Percentiles rank a stretch among this genome's conserved stretches.
Conservation (phyloP, 148 eudicot species). For the Persicaria maculosa region DNA sequence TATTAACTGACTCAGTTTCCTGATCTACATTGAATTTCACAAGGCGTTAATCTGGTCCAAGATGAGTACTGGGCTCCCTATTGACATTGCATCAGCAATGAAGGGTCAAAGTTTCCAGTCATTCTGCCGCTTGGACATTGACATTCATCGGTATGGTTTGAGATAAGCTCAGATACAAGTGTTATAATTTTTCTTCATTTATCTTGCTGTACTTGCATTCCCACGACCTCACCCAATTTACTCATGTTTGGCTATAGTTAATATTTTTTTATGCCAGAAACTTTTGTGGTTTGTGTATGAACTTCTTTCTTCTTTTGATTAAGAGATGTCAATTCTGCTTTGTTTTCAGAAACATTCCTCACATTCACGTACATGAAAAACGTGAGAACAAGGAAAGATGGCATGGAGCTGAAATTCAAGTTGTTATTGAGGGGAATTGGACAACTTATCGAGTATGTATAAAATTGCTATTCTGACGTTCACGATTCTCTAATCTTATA, state of each 20-base stretch:
- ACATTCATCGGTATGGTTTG: constrained; percentile 68
- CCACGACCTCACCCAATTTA: background rate
- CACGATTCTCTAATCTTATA: background rate
- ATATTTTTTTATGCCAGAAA: background rate
- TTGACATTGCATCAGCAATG: constrained; percentile 94
- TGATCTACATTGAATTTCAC: background rate
- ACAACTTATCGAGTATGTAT: constrained; percentile 85
- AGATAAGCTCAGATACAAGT: constrained; percentile 2
- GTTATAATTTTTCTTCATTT: background rate
- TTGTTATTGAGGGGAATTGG: constrained; percentile 99
- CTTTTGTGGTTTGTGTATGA: background rate
- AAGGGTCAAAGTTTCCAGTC: constrained; percentile 58
- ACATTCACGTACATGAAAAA: constrained; percentile 89
- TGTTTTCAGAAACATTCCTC: constrained; percentile 73
- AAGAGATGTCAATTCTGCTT: constrained; percentile 11
- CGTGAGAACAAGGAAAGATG: constrained; percentile 62
- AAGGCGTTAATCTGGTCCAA: constrained; percentile 99
- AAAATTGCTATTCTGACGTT: background rate
- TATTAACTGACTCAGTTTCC: background rate
- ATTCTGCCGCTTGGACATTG: constrained; percentile 95
- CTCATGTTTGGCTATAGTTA: background rate
- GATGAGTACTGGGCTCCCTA: constrained; percentile 99
- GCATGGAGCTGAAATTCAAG: constrained; percentile 99
- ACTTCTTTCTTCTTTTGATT: background rate
- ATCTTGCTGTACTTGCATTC: constrained; percentile 10